Conservation (phyloP, 305 asterid species). For the Fraxinus greggii region DNA sequence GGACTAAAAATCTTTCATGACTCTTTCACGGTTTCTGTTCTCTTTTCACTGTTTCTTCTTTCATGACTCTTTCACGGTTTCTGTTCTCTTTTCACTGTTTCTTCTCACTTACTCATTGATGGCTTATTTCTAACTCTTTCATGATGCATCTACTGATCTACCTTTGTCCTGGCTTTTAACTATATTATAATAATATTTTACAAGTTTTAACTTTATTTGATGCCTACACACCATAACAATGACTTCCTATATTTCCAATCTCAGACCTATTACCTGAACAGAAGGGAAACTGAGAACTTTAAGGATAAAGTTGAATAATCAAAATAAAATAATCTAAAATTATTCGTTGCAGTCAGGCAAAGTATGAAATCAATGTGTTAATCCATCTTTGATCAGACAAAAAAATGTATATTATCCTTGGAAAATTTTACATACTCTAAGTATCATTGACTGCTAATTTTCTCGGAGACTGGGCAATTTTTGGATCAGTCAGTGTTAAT, state of each 20-base stretch:
- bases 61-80: no score
- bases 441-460: not conserved
- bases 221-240: not conserved
- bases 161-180: conserved; percentile 8
- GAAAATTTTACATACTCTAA: not conserved
- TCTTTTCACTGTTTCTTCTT: not conserved
- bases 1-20: not conserved
- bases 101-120: not conserved
- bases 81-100: not conserved
- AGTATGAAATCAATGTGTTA: not conserved
- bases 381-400: not conserved
- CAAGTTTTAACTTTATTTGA: not conserved
- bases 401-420: not conserved
- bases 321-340: not conserved
- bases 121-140: not conserved
- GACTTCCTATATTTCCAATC: not conserved
- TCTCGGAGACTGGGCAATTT: not conserved
- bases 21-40: not conserved
- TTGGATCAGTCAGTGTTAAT: not conserved
- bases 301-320: not conserved
- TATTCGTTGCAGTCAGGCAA: not conserved
- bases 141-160: not conserved
- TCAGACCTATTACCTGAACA: not conserved
- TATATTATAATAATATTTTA: not conserved
- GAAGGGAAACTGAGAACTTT: not conserved